Evolutionary conservation across 129 eudicot species (phyloP).

Genomic region (Flaveria trinervia): DNA sequence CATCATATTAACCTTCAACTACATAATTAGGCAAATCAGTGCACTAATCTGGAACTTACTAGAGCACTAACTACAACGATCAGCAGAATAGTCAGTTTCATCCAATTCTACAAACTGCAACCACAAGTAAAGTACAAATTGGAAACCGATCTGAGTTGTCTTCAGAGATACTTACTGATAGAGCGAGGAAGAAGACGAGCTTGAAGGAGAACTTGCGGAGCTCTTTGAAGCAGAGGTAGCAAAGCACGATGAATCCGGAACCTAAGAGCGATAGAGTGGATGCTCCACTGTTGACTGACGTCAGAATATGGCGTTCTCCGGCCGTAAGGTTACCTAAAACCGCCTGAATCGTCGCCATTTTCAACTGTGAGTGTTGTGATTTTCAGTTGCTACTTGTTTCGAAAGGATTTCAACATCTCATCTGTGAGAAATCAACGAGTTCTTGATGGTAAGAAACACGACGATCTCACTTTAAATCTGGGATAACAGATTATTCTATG

Average conservation of each 20-base stretch:
- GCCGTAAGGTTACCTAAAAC: constrained; percentile 68
- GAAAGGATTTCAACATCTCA: constrained; percentile 11
- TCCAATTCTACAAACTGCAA: background rate
- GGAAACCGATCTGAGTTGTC: constrained; percentile 9
- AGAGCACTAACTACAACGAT: background rate
- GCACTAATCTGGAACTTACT: background rate
- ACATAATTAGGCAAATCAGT: too few relatives aligned
- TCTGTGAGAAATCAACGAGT: constrained; percentile 11
- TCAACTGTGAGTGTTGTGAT: background rate
- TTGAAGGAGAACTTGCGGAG: constrained; percentile 98
- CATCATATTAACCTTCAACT: constrained; percentile 2
- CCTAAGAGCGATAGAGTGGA: constrained; percentile 84
- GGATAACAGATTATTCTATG: background rate
- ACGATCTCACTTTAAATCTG: constrained; percentile 7
- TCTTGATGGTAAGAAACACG: constrained; percentile 4
- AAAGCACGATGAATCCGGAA: constrained; percentile 81
- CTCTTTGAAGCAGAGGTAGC: constrained; percentile 84
- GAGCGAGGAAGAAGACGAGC: constrained; percentile 94
- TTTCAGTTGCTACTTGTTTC: constrained; percentile 3
- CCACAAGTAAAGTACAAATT: background rate
- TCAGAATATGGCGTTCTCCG: constrained; percentile 62
- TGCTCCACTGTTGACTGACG: constrained; percentile 76
- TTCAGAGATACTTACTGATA: constrained; percentile 51
- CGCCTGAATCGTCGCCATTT: constrained; percentile 72
- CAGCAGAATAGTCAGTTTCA: constrained; percentile 10